These are phyloP conservation scores for Wickerhamia fluorescens DNA, from an alignment of 805 yeast genomes.

Conservation along the genomic window DNA sequence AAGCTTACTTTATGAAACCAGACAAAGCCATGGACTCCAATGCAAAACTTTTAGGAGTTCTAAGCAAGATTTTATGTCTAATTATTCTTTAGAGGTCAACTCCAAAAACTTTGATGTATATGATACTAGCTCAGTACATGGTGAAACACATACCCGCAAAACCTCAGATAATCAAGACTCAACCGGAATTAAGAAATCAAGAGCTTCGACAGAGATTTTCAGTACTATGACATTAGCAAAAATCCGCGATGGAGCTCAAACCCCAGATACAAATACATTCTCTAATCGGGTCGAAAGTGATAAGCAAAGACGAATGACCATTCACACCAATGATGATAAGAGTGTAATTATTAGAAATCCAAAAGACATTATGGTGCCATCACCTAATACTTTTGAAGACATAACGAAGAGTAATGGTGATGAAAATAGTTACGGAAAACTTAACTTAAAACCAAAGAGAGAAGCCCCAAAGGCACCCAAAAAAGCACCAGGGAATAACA, in stretches of 20 bases:
- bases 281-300: background rate
- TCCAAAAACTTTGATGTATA: conserved; percentile 14
- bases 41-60: too few species aligned
- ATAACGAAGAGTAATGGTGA: too few species aligned
- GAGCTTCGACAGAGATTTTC: conserved; percentile 25
- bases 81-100: too few species aligned
- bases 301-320: too few species aligned
- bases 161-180: too few species aligned
- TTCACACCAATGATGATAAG: too few species aligned
- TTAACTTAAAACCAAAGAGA: conserved; percentile 32
- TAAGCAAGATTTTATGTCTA: too few species aligned
- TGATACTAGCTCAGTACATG: conserved; percentile 16
- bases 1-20: too few species aligned
- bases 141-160: conserved; percentile 6
- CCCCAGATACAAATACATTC: background rate
- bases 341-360: background rate
- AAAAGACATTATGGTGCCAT: background rate
- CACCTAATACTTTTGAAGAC: too few species aligned
- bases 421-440: too few species aligned
- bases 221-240: conserved; percentile 16
- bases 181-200: conserved; percentile 10
- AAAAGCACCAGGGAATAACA: conserved; percentile 9
- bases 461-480: conserved; percentile 34
- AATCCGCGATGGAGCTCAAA: conserved; percentile 1
- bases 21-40: too few species aligned